phyloP scores from a whole-genome alignment of 108 stramenopile genomes.

The Discostella pseudostelligera region DNA sequence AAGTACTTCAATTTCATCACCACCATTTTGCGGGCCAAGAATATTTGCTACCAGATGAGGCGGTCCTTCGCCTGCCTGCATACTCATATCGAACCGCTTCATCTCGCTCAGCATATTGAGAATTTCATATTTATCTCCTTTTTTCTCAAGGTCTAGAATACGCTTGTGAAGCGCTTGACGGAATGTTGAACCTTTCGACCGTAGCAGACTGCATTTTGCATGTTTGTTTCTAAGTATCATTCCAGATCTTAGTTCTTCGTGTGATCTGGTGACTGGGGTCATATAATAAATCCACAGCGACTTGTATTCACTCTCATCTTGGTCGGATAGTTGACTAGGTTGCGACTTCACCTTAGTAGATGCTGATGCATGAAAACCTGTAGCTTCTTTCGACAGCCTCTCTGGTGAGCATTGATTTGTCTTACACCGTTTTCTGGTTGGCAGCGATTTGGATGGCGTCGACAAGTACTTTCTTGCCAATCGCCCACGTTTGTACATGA shows the following conservation, averaged over 20 bases:
- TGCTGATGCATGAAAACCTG: too few species aligned
- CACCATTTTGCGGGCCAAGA: conserved; percentile 1
- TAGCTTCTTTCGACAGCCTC: too few species aligned
- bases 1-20: conserved; percentile 16
- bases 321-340: not conserved
- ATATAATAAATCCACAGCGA: conserved; percentile 11
- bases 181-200: conserved; percentile 10
- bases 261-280: conserved; percentile 3
- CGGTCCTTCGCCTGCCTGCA: conserved; percentile 9
- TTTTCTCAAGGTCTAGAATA: conserved; percentile 8
- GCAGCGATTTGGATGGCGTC: too few species aligned
- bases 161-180: conserved; percentile 11
- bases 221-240: conserved; percentile 16
- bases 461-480: too few species aligned
- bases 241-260: conserved; percentile 24
- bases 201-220: conserved; percentile 1
- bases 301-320: conserved; percentile 12
- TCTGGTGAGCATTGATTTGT: too few species aligned
- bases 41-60: conserved; percentile 9
- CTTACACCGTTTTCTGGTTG: too few species aligned
- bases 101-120: conserved; percentile 16
- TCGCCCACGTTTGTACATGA: too few species aligned
- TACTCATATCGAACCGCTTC: conserved; percentile 4
- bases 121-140: conserved; percentile 11
- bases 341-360: not conserved